Conservation (phyloP, 306 rosid genomes). For the Cajanus cajan region DNA sequence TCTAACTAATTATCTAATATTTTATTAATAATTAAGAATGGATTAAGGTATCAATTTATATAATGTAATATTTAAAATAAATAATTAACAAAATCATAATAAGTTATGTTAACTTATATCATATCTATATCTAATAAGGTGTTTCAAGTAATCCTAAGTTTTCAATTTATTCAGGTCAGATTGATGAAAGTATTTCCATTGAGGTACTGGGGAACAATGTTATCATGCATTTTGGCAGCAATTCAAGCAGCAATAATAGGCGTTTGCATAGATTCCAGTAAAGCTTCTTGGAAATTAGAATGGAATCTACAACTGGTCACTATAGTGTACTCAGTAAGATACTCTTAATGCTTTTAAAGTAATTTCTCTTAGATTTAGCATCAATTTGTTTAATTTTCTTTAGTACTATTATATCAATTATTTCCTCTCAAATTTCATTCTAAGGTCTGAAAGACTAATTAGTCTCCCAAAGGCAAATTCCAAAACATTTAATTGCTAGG, state of each 20-base stretch:
- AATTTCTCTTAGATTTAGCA: neutral
- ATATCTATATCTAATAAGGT: too few species aligned
- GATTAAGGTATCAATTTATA: too few species aligned
- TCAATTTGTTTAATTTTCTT: neutral
- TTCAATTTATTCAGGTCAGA: constrained; percentile 39
- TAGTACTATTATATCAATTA: neutral
- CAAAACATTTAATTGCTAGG: neutral
- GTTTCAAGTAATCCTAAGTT: too few species aligned
- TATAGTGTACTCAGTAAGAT: constrained; percentile 62
- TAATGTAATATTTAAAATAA: too few species aligned
- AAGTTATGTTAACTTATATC: too few species aligned
- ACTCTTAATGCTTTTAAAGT: neutral
- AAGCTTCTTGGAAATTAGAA: constrained; percentile 50
- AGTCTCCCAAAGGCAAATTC: neutral
- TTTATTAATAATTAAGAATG: too few species aligned
- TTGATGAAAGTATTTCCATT: constrained; percentile 50
- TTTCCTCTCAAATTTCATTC: neutral
- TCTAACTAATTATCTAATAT: too few species aligned
- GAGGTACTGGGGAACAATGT: constrained; percentile 52
- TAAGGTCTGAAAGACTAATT: neutral
- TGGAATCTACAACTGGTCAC: constrained; percentile 64
- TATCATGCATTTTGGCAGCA: constrained; percentile 54
- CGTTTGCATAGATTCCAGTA: constrained; percentile 36
- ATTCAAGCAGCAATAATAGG: constrained; percentile 53
- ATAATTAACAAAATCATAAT: too few species aligned